Conservation (phyloP, 2,329 filamentous ascomycete species). For the Teratosphaeriaceae sp. region DNA sequence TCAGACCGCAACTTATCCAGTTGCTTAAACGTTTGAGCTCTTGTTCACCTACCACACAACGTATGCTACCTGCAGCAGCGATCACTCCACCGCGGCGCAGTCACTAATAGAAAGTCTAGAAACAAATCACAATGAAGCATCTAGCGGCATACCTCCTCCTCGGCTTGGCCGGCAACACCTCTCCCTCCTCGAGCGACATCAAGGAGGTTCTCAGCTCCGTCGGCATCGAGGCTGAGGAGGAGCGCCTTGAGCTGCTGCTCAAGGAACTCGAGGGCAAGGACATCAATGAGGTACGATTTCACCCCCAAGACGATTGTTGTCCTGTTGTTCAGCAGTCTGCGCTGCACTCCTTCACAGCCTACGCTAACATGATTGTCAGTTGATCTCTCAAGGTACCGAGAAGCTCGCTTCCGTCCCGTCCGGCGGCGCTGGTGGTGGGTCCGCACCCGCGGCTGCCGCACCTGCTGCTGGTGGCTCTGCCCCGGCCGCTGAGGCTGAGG, state of each 20-base stretch:
- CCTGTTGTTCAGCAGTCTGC: too few relatives aligned
- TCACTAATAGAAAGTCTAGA: constrained; percentile 12
- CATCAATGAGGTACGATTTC: constrained; percentile 73
- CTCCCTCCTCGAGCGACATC: constrained; percentile 79
- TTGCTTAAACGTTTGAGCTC: constrained; percentile 99
- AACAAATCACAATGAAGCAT: constrained; percentile 85
- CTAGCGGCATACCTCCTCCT: constrained; percentile 99
- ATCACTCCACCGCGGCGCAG: constrained; percentile 2
- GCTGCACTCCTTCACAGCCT: background rate
- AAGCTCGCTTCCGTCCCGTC: constrained; percentile 98
- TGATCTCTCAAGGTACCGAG: constrained; percentile 80
- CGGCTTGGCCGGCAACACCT: constrained; percentile 83
- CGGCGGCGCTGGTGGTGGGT: constrained; percentile 72
- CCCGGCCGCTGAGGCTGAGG: constrained; percentile 58
- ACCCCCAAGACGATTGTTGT: too few relatives aligned
- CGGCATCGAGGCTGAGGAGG: constrained; percentile 86
- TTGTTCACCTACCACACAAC: constrained; percentile 51
- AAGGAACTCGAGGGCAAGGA: constrained; percentile 85
- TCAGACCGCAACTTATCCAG: constrained; percentile 89
- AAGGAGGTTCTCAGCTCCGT: constrained; percentile 86
- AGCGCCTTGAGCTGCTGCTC: constrained; percentile 80
- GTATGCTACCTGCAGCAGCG: constrained; percentile 11
- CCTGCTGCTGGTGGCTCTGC: constrained; percentile 65
- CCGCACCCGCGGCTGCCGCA: constrained; percentile 55
- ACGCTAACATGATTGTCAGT: constrained; percentile 44